Evolutionary conservation across 768 basidiomycete species (phyloP).

Genomic region (Gloeopeniophorella convolvens): DNA sequence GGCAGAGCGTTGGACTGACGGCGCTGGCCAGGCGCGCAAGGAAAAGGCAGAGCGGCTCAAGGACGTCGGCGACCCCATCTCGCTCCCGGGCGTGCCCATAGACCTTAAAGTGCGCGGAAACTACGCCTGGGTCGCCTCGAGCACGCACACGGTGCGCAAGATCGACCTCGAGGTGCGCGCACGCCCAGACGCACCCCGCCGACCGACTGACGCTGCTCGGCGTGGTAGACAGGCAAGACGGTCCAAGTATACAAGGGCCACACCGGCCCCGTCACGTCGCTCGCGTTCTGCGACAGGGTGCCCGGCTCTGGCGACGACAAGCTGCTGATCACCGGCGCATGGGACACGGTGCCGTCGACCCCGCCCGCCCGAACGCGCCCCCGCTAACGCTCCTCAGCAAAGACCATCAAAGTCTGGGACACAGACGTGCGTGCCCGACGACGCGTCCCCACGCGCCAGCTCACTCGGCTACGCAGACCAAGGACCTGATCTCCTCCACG

Average conservation of each 20-base stretch:
- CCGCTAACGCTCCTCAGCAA: slow-evolving; percentile 17
- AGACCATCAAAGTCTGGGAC: slow-evolving; percentile 90
- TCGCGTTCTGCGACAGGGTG: slow-evolving; percentile 56
- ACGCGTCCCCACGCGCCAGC: slow-evolving; percentile 7
- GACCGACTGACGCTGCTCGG: background rate
- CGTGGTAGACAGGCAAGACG: slow-evolving; percentile 68
- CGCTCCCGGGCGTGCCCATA: slow-evolving; percentile 68
- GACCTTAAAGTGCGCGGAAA: slow-evolving; percentile 58
- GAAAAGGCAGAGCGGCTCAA: slow-evolving; percentile 68
- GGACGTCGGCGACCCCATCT: slow-evolving; percentile 70
- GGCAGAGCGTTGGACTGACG: background rate
- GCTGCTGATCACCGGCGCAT: slow-evolving; percentile 82
- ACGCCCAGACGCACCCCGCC: background rate
- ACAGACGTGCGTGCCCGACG: slow-evolving; percentile 42
- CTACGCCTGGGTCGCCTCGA: slow-evolving; percentile 85
- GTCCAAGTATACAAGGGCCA: slow-evolving; percentile 76
- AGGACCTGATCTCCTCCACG: slow-evolving; percentile 60
- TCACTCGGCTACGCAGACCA: slow-evolving; percentile 44
- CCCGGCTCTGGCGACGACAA: slow-evolving; percentile 36
- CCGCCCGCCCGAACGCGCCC: background rate
- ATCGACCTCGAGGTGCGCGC: slow-evolving; percentile 65
- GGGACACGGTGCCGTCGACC: slow-evolving; percentile 63
- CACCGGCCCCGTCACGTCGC: slow-evolving; percentile 78
- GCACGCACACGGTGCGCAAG: slow-evolving; percentile 65
- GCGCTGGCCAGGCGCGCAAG: slow-evolving; percentile 50